Conservation (phyloP, 345 rosid species). For the Gossypium herbaceum region DNA sequence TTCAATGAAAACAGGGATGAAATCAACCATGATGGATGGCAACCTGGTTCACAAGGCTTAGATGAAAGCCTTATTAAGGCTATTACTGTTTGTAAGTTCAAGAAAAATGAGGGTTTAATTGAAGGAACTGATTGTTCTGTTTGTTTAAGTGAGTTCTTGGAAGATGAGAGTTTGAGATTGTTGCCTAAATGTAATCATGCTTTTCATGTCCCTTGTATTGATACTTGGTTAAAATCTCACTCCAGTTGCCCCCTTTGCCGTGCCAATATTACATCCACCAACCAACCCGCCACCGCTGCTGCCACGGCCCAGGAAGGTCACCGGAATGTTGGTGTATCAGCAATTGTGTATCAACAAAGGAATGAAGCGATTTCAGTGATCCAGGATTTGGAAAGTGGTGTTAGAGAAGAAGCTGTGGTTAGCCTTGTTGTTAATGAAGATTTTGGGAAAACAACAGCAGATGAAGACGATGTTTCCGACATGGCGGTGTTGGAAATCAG, state of each 20-base stretch:
- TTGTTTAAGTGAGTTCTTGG: conserved; percentile 68
- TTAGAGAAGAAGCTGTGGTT: conserved; percentile 22
- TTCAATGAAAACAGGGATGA: conserved; percentile 14
- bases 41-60: conserved; percentile 32
- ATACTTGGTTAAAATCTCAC: conserved; percentile 78
- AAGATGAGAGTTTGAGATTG: conserved; percentile 59
- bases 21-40: conserved; percentile 16
- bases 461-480: not conserved
- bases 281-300: not conserved
- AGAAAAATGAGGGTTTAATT: conserved; percentile 45
- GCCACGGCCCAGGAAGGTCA: not conserved
- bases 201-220: conserved; percentile 80
- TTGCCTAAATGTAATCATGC: conserved; percentile 83
- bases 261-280: conserved; percentile 31
- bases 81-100: conserved; percentile 51
- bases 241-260: conserved; percentile 91
- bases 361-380: conserved; percentile 37
- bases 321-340: conserved; percentile 1
- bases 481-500: not conserved
- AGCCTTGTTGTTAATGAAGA: conserved; percentile 9
- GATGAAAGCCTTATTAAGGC: conserved; percentile 57
- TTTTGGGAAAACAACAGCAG: not conserved
- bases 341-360: conserved; percentile 19
- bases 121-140: conserved; percentile 71
- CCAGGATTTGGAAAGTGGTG: conserved; percentile 34